Evolutionary conservation across 768 basidiomycete species (phyloP), one percentile per base, ranked within the genome.

Genomic region (Cystofilobasidium bisporidii): DNA sequence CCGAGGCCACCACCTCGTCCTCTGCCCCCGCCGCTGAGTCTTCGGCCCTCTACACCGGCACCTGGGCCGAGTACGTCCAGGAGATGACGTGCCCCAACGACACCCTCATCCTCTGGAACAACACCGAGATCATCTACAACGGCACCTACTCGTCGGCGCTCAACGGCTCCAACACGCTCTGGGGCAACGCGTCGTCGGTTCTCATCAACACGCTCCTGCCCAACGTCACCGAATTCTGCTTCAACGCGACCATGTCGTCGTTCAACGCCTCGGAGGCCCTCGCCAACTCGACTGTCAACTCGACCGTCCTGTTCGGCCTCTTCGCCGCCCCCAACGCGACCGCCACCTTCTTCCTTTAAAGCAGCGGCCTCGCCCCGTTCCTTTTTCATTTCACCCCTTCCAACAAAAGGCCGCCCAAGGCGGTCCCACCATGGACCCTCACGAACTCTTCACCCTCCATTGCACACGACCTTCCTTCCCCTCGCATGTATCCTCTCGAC

Each of bases 131-230:
- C 56, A 56, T 60, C 57, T 65, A 28, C 64, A 65, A 65, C 64
- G 56, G 57, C 26, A 47, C 64, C 30, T 65, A 63, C 62, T 36
- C 62, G 14, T 14, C 48, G 24, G 47, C 50, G 62, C 62, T 63
- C 62, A 63, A 63, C 62, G 62, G 62, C 38, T 50, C 62, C 48
- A 55, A 55, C 62, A 53, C 62, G 8, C 62, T 63, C 62, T 48
- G 22, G 33, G 62, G 45, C 47, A 63, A 63, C 62, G 32, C 47
- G 18, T 38, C 62, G 33, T 48, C 62, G 47, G 47, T 55, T 26
- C 47, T 63, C 36, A 55, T 63, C 62, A 63, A 63, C 62, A 26
- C 62, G 32, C 30, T 63, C 33, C 62, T 63, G 18, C 62, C 62
- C 62, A 63, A 63, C 36, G 50, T 50, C 18, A 63, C 62, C 38